Evolutionary conservation across 179 eudicot species (phyloP).

Genomic region (Vitellaria paradoxa): DNA sequence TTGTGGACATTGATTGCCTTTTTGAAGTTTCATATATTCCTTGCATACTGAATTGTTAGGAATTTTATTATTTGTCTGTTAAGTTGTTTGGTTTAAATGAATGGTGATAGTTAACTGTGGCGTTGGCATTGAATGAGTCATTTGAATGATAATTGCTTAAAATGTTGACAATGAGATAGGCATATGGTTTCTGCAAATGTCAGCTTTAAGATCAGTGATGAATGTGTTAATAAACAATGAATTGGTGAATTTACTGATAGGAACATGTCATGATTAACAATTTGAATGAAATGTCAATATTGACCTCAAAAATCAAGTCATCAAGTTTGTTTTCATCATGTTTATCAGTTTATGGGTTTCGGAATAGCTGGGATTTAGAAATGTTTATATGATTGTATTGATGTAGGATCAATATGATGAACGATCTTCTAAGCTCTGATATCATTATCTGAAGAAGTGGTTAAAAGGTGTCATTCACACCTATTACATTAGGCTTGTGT

Average conservation of each 20-base stretch:
- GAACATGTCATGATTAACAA: neutral
- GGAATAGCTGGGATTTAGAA: too few relatives aligned
- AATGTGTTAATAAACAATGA: neutral
- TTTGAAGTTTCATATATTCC: neutral
- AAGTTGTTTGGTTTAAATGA: neutral
- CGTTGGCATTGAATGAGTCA: neutral
- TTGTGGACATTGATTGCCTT: slow-evolving; percentile 1
- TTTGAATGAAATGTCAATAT: too few relatives aligned
- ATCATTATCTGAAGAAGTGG: too few relatives aligned
- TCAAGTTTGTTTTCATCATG: too few relatives aligned
- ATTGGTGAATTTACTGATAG: neutral
- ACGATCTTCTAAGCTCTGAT: too few relatives aligned
- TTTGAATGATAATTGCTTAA: neutral
- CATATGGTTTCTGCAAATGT: neutral
- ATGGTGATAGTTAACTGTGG: neutral
- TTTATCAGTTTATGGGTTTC: too few relatives aligned
- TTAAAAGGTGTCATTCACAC: too few relatives aligned
- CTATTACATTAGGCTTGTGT: too few relatives aligned
- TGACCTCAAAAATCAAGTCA: too few relatives aligned
- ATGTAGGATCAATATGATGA: too few relatives aligned
- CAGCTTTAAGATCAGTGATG: neutral
- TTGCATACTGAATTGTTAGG: neutral
- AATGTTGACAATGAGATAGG: neutral
- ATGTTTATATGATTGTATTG: too few relatives aligned
- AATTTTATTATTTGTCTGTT: neutral